Base-by-base conservation (phyloP, 352 stramenopile species). In the Globisporangium camurandrum region DNA sequence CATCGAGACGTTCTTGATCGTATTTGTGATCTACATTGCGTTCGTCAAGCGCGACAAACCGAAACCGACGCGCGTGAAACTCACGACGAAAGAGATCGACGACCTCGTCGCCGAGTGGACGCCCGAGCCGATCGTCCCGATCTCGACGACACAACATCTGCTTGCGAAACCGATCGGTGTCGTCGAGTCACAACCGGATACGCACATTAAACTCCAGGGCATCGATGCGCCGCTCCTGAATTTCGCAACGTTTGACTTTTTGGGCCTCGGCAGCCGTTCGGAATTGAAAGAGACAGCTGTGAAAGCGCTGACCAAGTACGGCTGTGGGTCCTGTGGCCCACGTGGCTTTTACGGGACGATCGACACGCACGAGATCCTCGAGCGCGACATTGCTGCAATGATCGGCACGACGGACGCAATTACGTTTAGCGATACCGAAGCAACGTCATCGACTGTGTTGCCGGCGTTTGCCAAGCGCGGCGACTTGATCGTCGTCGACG, bases 281-380 rank as follows among this genome's bases (percentile, higher is more conserved):
- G 78, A 92, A 51, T 67, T 98, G 19, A 95, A 97, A 62, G 58
- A 95, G 23, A 88, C 90, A 0, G 90, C 93, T 3, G 57, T 81
- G 8, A 71, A 88, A 30, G 84, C 95, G n/a, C 59, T 99, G 26
- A 83, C 88, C 49, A 95, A 95, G 53, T 99, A 99, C 64, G 96
- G 96, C 30, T 98, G 92, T 59, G 97, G 97, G 17, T 98, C 86
- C 26, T 99, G 97, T 57, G 97, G 97, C 30, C 97, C 97, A 16
- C 86, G 97, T 23, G 96, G 96, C 14, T 99, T 99, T 63, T 99
- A 99, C 68, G 97, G 97, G 26, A 98, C 97, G 19, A 98, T 99
- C 46, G 79, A 93, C 67, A 83, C 73, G 42, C 82, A 91, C 51
- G 78, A 90, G 64, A 80, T 80, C 27, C 61, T 98, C 9, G 96